Percentiles rank a stretch among this genome's conserved stretches.
Conservation (phyloP, 768 basidiomycete genomes). For the Auricularia cornea region DNA sequence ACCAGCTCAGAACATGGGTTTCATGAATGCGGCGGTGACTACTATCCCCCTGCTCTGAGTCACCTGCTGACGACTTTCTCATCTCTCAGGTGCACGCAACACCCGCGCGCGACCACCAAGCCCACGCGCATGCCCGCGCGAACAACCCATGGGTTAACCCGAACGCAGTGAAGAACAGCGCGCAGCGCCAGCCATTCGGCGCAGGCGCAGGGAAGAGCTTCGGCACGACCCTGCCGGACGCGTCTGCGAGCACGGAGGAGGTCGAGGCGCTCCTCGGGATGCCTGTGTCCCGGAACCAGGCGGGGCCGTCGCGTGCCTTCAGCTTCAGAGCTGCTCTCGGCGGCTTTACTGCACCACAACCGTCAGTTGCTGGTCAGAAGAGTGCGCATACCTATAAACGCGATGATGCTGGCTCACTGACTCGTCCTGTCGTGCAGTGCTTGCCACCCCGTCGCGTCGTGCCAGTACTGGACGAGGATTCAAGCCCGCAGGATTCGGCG, state of each 20-base stretch:
- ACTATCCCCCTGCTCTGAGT: no score
- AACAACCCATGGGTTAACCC: conserved; percentile 23
- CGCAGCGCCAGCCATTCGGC: conserved; percentile 41
- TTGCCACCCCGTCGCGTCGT: conserved; percentile 27
- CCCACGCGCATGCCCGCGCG: conserved; percentile 36
- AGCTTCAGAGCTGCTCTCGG: background rate
- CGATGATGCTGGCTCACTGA: background rate
- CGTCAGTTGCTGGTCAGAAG: conserved; percentile 4
- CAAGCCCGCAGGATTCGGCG: conserved; percentile 30
- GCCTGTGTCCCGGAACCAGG: background rate
- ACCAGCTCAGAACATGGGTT: background rate
- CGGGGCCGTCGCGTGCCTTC: background rate
- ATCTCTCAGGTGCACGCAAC: conserved; percentile 56
- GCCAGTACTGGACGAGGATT: conserved; percentile 33
- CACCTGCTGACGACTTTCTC: background rate
- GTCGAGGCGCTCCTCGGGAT: conserved; percentile 52
- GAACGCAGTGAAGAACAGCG: conserved; percentile 14
- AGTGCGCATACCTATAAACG: conserved; percentile 7
- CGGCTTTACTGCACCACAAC: background rate
- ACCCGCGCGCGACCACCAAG: conserved; percentile 36
- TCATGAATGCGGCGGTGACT: background rate
- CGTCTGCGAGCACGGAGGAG: conserved; percentile 60
- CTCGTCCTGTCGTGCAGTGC: conserved; percentile 10
- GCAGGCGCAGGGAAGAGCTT: conserved; percentile 8
- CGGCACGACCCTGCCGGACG: conserved; percentile 41